phyloP scores from a whole-genome alignment of 805 yeast genomes.

The Pichia cephalocereana region DNA sequence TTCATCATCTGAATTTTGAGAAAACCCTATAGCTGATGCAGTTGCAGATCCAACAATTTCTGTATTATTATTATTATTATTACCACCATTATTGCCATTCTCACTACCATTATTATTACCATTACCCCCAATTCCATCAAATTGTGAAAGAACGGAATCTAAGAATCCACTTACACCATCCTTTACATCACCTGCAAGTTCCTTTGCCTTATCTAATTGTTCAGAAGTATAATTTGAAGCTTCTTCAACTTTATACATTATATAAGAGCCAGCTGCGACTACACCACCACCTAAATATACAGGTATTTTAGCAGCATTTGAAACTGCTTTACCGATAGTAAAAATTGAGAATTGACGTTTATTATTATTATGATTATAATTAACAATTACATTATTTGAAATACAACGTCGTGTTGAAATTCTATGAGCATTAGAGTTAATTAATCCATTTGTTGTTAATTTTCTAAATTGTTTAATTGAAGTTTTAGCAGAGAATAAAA shows the following conservation, averaged over 20 bases:
- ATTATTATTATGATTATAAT: conserved; percentile 4
- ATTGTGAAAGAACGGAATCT: conserved; percentile 13
- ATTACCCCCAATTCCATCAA: conserved; percentile 17
- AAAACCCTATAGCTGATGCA: conserved; percentile 37
- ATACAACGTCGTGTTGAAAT: neutral
- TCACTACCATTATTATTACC: conserved; percentile 14
- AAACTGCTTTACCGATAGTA: conserved; percentile 44
- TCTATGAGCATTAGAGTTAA: neutral
- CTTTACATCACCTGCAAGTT: conserved; percentile 45
- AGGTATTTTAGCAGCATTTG: conserved; percentile 53
- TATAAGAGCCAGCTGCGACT: conserved; percentile 91
- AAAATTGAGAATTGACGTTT: conserved; percentile 22
- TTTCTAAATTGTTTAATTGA: neutral
- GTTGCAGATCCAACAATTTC: conserved; percentile 47
- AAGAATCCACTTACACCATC: conserved; percentile 32
- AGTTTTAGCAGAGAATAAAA: neutral
- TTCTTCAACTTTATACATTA: conserved; percentile 86
- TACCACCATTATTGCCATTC: conserved; percentile 16
- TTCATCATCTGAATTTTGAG: conserved; percentile 22
- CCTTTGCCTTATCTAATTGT: conserved; percentile 52
- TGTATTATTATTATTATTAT: conserved; percentile 15
- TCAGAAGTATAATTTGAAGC: conserved; percentile 67
- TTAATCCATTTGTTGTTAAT: conserved; percentile 1
- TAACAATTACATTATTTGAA: neutral
- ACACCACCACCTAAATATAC: conserved; percentile 83